Conservation (phyloP, 371 early-diverging fungal species). For the Nematocida sp. region DNA sequence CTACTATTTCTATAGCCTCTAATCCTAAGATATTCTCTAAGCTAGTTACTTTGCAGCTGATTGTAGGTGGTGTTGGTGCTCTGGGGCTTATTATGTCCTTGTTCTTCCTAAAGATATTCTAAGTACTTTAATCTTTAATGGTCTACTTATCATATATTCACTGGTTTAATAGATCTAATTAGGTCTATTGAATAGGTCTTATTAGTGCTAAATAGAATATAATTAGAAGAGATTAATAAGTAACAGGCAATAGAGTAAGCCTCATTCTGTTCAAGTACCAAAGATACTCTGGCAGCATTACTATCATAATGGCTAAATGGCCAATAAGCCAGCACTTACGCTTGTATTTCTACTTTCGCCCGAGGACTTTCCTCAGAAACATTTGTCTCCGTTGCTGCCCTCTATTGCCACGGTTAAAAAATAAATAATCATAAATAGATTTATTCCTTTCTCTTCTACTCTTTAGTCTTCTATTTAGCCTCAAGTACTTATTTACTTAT, state of each 20-base stretch:
- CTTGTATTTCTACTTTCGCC: slow-evolving; percentile 41
- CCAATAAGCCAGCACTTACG: slow-evolving; percentile 14
- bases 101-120: slow-evolving; percentile 6
- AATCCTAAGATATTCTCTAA: slow-evolving; percentile 62
- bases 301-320: slow-evolving; percentile 52
- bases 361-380: slow-evolving; percentile 55
- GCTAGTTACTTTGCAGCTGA: slow-evolving; percentile 62
- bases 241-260: slow-evolving; percentile 45
- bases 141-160: neutral
- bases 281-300: slow-evolving; percentile 46
- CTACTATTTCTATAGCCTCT: slow-evolving; percentile 61
- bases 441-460: too few species aligned
- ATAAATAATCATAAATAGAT: neutral
- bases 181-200: neutral
- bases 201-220: neutral
- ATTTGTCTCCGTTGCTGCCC: slow-evolving; percentile 46
- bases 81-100: slow-evolving; percentile 59
- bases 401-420: slow-evolving; percentile 12
- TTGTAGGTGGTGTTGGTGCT: slow-evolving; percentile 62
- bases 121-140: neutral
- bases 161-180: neutral
- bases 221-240: slow-evolving; percentile 6
- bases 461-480: too few species aligned
- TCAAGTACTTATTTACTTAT: too few species aligned
- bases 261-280: slow-evolving; percentile 51